Evolutionary conservation across 768 basidiomycete genomes (phyloP), one percentile per base, ranked within the genome.

Genomic region (Suillus variegatus): DNA sequence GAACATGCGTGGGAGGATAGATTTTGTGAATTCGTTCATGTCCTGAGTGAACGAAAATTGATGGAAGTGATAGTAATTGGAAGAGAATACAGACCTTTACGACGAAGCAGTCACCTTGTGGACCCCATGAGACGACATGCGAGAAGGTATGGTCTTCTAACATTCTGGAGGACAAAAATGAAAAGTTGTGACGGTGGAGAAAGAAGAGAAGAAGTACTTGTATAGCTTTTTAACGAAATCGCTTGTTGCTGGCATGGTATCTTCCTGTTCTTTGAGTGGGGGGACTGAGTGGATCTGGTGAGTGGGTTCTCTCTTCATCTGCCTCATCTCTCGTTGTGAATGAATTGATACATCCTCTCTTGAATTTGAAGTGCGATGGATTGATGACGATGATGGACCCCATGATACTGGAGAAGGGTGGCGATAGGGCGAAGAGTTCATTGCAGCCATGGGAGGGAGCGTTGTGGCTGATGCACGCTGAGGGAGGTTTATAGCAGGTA

Each of bases 21-120:
- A 87, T 77, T 94, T 95, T 44, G 95, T 95, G 79, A 97, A 97
- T 71, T 95, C 94, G 78, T 94, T 96, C 92, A 96, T 96, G 82
- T 96, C 95, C 85, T 84, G 69, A 20, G 71, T 52, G 65, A 69
- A 66, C 62, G 57, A 35, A 2, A 25, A 22, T 44, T 12, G 28
- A 14, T 18, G 52, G 20, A 51, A 54, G 49, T 8, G 43, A 18
- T 4, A 6, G 12, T 12, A 43, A 46, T 52, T 22, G 44, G 18
- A 40, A n/a, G 16, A 51, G 16, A 28, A 14, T n/a, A 60, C 77
- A 43, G 43, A 82, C 82, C 78, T 96, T 96, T 68, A 97, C 94
- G 72, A 95, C 90, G 72, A 97, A 97, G 71, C 90, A 92, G 74
- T 96, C 93, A 41, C 94, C 93, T 56, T 84, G 82, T 0, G 91